Base-by-base conservation (phyloP, 768 basidiomycete species). In the Rhizopogon vulgaris region DNA sequence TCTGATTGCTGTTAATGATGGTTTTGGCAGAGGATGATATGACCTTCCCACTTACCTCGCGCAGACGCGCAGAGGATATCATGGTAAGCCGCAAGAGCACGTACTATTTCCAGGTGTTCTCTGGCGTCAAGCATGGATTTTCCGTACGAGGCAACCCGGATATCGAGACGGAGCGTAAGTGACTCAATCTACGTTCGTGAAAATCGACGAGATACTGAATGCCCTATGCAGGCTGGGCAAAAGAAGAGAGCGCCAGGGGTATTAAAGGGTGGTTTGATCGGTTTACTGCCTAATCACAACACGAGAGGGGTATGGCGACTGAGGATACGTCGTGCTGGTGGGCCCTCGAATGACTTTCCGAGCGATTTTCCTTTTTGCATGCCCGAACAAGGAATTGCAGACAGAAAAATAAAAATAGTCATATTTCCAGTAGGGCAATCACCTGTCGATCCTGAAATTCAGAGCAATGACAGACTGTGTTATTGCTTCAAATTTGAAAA, bases 21-120 rank as follows among this genome's bases (percentile, higher is more conserved):
- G 40, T 53, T n/a, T 14, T 14, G 49, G 45, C 60, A 78, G 80
- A 84, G 63, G 68, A 60, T 12, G 82, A 84, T 60, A 54, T 61
- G 1, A 70, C 77, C 0, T 84, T 84, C 66, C 71, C 77, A 0
- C 50, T 71, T 5, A 71, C 72, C 11, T 68, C 71, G 0, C 78
- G 83, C 18, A 73, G 76, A 18, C 70, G 74, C 0, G 82, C 80
- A 0, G 81, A 84, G 53, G 79, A 80, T 39, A 75, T 83, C 7
- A 56, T 84, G 24, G 68, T 74, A 1, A 73, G 71, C 32, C 68
- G 61, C 15, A 78, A 79, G 46, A 70, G 75, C 6, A 68, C 61
- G 3, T 84, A 83, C 60, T 71, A 77, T 42, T 63, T 82, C 55
- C 81, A 83, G 34, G 66, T 83, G 3, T 84, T 84, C 63, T 75